These are phyloP conservation scores for Angophora floribunda DNA, from an alignment of 345 rosid species.

Conservation along the genomic window DNA sequence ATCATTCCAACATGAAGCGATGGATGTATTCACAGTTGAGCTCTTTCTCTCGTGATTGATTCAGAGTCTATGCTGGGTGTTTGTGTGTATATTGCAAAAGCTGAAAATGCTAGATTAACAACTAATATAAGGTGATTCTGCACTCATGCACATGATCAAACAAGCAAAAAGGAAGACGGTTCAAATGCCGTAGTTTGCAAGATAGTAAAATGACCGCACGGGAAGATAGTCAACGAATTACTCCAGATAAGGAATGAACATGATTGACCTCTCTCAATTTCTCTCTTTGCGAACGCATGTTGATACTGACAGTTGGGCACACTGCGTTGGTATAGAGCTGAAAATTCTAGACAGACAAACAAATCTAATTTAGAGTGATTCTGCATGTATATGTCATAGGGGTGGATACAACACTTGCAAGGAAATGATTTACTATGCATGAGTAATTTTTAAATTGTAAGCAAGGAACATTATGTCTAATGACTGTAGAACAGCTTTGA, in stretches of 20 bases:
- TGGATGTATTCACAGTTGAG: too few species aligned
- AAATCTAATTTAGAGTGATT: neutral
- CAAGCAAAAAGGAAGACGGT: too few species aligned
- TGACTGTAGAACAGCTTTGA: too few species aligned
- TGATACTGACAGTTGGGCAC: neutral
- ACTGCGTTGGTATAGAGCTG: neutral
- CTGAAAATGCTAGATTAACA: too few species aligned
- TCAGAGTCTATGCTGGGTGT: too few species aligned
- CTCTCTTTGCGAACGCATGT: accelerated
- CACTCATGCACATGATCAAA: too few species aligned
- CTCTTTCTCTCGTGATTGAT: too few species aligned
- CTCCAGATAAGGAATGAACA: neutral
- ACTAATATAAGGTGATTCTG: too few species aligned
- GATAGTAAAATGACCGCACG: neutral
- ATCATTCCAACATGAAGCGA: too few species aligned
- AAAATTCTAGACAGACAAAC: neutral
- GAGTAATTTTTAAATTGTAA: too few species aligned
- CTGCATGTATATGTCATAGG: neutral
- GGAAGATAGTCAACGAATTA: neutral
- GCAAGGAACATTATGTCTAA: too few species aligned
- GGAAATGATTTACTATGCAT: neutral
- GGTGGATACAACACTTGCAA: neutral
- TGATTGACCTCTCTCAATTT: neutral
- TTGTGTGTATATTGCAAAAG: too few species aligned
- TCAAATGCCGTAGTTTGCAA: neutral